These are phyloP conservation scores for Naematelia encephala DNA, from an alignment of 768 basidiomycete species.

Conservation along the genomic window DNA sequence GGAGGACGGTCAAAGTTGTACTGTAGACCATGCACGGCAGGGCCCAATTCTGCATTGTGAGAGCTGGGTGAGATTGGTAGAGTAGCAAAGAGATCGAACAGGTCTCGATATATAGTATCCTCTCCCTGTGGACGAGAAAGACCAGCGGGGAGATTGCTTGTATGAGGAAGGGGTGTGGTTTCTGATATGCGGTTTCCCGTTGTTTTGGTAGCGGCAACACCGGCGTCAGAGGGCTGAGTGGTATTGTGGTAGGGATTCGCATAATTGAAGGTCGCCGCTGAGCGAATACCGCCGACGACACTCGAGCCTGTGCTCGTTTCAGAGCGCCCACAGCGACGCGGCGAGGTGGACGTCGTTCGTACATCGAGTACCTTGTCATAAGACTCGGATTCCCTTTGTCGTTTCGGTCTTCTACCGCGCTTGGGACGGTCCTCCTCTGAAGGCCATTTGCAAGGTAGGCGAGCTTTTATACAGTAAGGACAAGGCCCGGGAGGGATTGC, in stretches of 20 bases:
- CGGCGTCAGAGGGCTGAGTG: background rate
- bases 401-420: background rate
- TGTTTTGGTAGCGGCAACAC: background rate
- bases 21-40: too few species aligned
- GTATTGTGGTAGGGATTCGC: background rate
- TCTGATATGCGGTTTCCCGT: background rate
- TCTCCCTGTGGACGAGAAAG: background rate
- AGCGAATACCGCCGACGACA: background rate
- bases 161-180: background rate
- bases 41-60: too few species aligned
- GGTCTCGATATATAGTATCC: background rate
- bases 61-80: too few species aligned
- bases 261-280: background rate
- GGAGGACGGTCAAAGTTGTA: too few species aligned
- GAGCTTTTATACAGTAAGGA: background rate
- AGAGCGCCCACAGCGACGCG: background rate
- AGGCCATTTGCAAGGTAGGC: background rate
- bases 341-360: background rate
- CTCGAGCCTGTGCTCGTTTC: background rate
- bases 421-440: background rate
- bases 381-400: background rate
- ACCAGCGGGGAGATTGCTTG: background rate
- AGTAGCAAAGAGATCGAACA: background rate
- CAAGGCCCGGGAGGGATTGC: constrained; percentile 1
- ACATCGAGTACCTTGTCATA: background rate